Evolutionary conservation across 108 stramenopile genomes (phyloP).

Genomic region (Skeletonema potamos): DNA sequence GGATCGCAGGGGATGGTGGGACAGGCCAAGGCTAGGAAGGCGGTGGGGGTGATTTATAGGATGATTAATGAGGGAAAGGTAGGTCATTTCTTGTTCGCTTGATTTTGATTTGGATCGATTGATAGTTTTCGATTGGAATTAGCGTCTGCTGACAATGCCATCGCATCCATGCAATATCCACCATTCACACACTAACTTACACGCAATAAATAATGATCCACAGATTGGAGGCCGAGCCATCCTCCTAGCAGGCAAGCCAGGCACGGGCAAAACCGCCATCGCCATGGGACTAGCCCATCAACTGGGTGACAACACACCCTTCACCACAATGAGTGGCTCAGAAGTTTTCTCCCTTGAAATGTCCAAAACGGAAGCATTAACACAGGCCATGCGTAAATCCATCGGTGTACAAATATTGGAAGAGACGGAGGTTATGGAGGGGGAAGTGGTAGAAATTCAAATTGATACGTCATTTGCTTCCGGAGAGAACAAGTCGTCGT

Average conservation of each 20-base stretch:
- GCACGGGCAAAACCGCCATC: conserved; percentile 92
- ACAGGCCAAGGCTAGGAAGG: conserved; percentile 61
- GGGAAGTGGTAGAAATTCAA: conserved; percentile 99
- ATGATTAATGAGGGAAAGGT: conserved; percentile 79
- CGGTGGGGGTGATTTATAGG: conserved; percentile 82
- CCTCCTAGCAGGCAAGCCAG: conserved; percentile 89
- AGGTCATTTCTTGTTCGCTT: background rate
- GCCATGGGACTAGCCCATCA: conserved; percentile 92
- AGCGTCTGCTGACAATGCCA: background rate
- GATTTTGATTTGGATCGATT: background rate
- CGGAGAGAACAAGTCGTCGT: conserved; percentile 24
- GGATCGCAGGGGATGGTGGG: conserved; percentile 93
- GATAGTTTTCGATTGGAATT: background rate
- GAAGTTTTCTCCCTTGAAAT: conserved; percentile 99
- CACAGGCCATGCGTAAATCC: conserved; percentile 95
- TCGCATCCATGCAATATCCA: conserved; percentile 1
- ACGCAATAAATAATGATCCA: conserved; percentile 13
- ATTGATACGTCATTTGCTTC: conserved; percentile 62
- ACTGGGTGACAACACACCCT: conserved; percentile 93
- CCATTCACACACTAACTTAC: background rate
- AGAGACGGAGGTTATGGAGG: conserved; percentile 99
- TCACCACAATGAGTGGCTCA: conserved; percentile 94
- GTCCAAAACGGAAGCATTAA: conserved; percentile 98
- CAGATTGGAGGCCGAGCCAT: conserved; percentile 91
- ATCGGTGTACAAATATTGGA: conserved; percentile 97